Evolutionary conservation across 1,284 basidiomycete species (phyloP).

Genomic region (Pseudozyma sp.): DNA sequence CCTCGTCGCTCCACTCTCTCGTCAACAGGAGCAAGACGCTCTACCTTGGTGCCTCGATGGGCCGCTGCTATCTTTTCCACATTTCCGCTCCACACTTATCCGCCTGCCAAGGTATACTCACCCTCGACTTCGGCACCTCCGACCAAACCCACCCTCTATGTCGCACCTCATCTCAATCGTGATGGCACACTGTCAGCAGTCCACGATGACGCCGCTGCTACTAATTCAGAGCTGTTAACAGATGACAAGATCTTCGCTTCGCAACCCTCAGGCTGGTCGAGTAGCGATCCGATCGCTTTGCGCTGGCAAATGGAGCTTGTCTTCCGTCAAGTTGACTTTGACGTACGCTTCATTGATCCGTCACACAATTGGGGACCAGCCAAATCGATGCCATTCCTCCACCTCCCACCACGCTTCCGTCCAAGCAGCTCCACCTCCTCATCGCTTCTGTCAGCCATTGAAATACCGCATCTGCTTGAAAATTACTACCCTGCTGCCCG

Average conservation of each 20-base stretch:
- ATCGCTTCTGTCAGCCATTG: constrained; percentile 32
- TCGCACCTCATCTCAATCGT: constrained; percentile 48
- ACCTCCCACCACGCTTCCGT: constrained; percentile 37
- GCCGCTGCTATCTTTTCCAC: constrained; percentile 40
- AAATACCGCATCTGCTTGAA: constrained; percentile 50
- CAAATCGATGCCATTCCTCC: constrained; percentile 54
- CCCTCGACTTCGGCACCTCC: constrained; percentile 22
- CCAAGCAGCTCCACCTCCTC: constrained; percentile 11
- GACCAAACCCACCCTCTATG: constrained; percentile 40
- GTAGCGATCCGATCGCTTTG: constrained; percentile 58
- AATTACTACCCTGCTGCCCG: constrained; percentile 45
- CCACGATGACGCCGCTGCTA: constrained; percentile 1
- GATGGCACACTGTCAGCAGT: constrained; percentile 23
- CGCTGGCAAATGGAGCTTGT: constrained; percentile 63
- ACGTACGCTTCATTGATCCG: constrained; percentile 47
- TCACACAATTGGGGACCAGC: constrained; percentile 57
- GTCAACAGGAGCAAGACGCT: constrained; percentile 12
- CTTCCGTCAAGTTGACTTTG: constrained; percentile 47
- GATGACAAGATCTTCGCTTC: constrained; percentile 5
- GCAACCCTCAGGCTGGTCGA: constrained; percentile 47
- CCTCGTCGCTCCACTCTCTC: constrained; percentile 36
- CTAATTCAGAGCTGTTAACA: background rate
- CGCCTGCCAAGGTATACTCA: constrained; percentile 32
- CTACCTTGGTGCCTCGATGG: constrained; percentile 33
- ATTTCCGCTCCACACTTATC: constrained; percentile 48